Percentiles rank a stretch among this genome's conserved stretches.
These are phyloP conservation scores for Candida tibetensis DNA, from an alignment of 805 yeast genomes.

Conservation along the genomic window DNA sequence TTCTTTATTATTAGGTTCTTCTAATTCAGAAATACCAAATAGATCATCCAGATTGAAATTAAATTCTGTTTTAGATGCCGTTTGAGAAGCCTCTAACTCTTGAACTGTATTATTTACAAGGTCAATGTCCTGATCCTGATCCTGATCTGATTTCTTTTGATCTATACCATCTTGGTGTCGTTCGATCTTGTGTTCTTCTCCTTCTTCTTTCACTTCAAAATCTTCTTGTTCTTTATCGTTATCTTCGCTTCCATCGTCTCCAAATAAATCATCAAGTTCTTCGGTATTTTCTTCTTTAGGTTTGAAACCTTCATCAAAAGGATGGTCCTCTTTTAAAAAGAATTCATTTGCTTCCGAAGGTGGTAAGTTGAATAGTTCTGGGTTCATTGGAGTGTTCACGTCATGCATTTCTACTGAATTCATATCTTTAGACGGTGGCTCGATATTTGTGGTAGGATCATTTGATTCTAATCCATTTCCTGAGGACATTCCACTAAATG, in stretches of 20 bases:
- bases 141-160: too few relatives aligned
- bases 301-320: neutral
- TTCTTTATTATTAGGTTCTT: too few relatives aligned
- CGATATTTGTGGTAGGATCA: conserved; percentile 12
- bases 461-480: conserved; percentile 10
- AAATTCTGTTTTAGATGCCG: neutral
- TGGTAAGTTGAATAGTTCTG: conserved; percentile 13
- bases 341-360: conserved; percentile 14
- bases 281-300: conserved; percentile 4
- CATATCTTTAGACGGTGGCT: conserved; percentile 11
- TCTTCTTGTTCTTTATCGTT: conserved; percentile 11
- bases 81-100: neutral
- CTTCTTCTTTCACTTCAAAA: too few relatives aligned
- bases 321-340: conserved; percentile 8
- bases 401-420: conserved; percentile 12
- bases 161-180: too few relatives aligned
- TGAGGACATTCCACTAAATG: conserved; percentile 13
- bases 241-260: conserved; percentile 32
- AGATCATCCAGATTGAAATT: neutral
- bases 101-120: too few relatives aligned
- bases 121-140: too few relatives aligned
- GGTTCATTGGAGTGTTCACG: conserved; percentile 12
- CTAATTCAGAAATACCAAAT: neutral
- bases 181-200: too few relatives aligned
- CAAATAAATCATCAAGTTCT: conserved; percentile 30